These are phyloP conservation scores for Xylaria multiplex DNA, from an alignment of 2,329 filamentous ascomycete species.

Conservation along the genomic window DNA sequence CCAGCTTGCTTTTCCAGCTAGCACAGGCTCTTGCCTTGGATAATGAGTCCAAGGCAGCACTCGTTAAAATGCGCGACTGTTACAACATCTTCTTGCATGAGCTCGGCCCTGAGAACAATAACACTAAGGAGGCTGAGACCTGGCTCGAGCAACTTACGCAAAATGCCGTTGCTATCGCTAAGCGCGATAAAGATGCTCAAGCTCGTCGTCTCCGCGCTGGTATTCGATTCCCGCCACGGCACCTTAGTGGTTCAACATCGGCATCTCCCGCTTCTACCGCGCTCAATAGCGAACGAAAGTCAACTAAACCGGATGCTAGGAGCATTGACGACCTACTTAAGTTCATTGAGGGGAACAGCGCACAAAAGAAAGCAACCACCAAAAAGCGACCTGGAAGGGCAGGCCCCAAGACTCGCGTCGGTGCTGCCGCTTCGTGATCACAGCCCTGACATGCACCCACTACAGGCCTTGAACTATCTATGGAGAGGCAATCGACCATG, in stretches of 20 bases:
- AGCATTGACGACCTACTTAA: conserved; percentile 93
- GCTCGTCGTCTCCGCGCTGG: conserved; percentile 75
- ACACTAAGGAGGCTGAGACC: conserved; percentile 96
- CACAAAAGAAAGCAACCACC: conserved; percentile 57
- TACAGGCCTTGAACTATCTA: conserved; percentile 6
- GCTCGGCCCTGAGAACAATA: conserved; percentile 90
- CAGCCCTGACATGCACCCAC: neutral
- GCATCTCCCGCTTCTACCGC: conserved; percentile 51
- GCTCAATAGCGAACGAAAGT: conserved; percentile 44
- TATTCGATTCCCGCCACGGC: conserved; percentile 73
- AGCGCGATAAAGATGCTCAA: conserved; percentile 89
- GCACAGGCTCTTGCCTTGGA: conserved; percentile 96
- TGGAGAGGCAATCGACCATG: conserved; percentile 2
- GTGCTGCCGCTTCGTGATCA: conserved; percentile 31
- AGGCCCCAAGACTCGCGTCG: conserved; percentile 66
- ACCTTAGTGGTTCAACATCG: conserved; percentile 66
- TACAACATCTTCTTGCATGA: conserved; percentile 93
- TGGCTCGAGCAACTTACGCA: conserved; percentile 97
- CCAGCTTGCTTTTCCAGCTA: conserved; percentile 95
- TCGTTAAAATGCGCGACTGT: conserved; percentile 93
- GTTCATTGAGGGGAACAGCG: conserved; percentile 85
- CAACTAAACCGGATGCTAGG: conserved; percentile 68
- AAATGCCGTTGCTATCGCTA: conserved; percentile 93
- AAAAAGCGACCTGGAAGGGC: conserved; percentile 66
- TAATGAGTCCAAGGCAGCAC: conserved; percentile 90